Evolutionary conservation across 2,329 filamentous ascomycete genomes (phyloP), one percentile per base, ranked within the genome.

Genomic region (Fusarium nygamai): DNA sequence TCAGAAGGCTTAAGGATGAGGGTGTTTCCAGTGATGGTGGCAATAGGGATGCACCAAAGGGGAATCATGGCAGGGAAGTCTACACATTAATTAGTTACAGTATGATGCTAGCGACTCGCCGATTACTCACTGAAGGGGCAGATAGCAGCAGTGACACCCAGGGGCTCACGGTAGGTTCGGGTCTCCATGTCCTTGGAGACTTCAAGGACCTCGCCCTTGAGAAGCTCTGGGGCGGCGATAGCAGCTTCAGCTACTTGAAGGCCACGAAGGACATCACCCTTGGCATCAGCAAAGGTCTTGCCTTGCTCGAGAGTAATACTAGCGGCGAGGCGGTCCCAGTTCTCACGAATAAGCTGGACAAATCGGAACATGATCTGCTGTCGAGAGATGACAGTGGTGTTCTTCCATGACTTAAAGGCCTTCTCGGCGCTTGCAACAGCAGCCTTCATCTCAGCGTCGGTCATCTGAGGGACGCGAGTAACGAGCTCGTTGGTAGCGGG

Each of bases 51-150:
- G 70, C 90, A 94, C 94, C 94, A 97, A n/a, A 97, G 88, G 8
- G 94, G 94, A 82, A 97, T 96, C 94, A 97, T 97, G 78, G 94
- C 94, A 48, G 94, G 94, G 85, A 96, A 96, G 87, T 96, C 92
- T 94, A 69, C 6, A 24, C n/a, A 34, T 7, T 11, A n/a, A 53
- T 78, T 64, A 77, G 71, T 56, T 17, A 41, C 17, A 29, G 27
- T 4, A 24, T 16, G 22, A n/a, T 46, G n/a, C n/a, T 33, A 29
- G 5, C 8, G 16, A 48, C 24, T 24, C 27, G 31, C 20, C n/a
- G 34, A 24, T 41, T 58, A 85, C 91, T 83, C 82, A 94, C 92
- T 96, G 81, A 96, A 96, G 5, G 94, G 94, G 87, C 94, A 96
- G 77, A 96, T 96, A 67, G 94, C 93, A 66, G 93, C 93, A 48